phyloP scores from a whole-genome alignment of 805 yeast species.

The Pichia gijzeniarum region DNA sequence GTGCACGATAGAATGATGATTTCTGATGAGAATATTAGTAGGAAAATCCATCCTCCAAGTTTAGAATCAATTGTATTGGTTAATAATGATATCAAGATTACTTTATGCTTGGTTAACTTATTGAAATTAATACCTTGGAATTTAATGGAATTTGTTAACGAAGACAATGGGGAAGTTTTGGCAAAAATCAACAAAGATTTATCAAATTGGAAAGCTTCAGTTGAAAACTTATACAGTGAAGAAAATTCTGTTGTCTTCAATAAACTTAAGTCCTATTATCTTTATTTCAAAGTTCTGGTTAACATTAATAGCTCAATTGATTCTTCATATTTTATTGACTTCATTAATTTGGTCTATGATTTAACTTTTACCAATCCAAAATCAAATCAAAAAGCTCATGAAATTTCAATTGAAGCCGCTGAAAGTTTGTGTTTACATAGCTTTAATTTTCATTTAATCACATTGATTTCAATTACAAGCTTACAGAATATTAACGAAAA shows the following conservation, averaged over 20 bases:
- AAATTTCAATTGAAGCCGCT: constrained; percentile 19
- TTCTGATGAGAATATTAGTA: neutral
- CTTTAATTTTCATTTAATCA: constrained; percentile 28
- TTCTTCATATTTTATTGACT: constrained; percentile 19
- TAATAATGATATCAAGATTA: constrained; percentile 30
- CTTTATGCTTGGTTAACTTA: constrained; percentile 29
- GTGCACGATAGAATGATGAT: neutral
- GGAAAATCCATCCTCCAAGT: constrained; percentile 24
- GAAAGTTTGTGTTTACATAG: constrained; percentile 26
- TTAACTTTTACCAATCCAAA: constrained; percentile 16
- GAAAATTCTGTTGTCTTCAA: constrained; percentile 23
- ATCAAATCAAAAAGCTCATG: constrained; percentile 9
- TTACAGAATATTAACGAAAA: constrained; percentile 17
- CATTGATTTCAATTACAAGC: constrained; percentile 22
- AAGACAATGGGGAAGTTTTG: constrained; percentile 15
- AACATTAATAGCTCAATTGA: constrained; percentile 16
- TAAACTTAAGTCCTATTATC: constrained; percentile 27
- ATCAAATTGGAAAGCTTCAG: constrained; percentile 21
- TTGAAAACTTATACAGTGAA: constrained; percentile 16
- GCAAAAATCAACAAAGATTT: constrained; percentile 20
- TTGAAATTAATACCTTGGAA: constrained; percentile 28
- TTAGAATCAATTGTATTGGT: constrained; percentile 31
- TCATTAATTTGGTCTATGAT: constrained; percentile 21
- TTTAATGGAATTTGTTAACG: constrained; percentile 19
- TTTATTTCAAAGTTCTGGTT: constrained; percentile 25